phyloP scores from a whole-genome alignment of 2,329 filamentous ascomycete species.

The Pseudogymnoascus sp. region DNA sequence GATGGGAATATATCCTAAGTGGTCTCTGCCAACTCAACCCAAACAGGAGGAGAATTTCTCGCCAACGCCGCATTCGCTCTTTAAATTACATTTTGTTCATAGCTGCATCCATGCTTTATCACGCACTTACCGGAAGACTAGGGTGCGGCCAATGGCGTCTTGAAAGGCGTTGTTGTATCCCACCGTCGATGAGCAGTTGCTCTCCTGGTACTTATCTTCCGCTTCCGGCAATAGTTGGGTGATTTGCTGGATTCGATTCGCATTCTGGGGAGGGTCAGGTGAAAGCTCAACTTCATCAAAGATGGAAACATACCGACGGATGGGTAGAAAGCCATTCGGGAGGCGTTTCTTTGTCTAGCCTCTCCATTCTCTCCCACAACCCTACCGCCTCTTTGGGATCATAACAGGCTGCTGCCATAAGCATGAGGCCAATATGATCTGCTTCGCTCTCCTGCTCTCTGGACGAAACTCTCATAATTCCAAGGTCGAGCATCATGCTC shows the following conservation, averaged over 20 bases:
- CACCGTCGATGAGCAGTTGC: constrained; percentile 38
- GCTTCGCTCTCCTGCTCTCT: constrained; percentile 69
- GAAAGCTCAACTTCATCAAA: background rate
- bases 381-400: constrained; percentile 59
- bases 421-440: constrained; percentile 73
- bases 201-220: constrained; percentile 44
- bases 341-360: constrained; percentile 37
- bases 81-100: background rate
- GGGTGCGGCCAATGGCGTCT: background rate
- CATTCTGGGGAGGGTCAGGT: constrained; percentile 38
- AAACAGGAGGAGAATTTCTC: background rate
- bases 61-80: constrained; percentile 2
- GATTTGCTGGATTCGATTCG: constrained; percentile 59
- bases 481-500: constrained; percentile 42
- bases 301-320: constrained; percentile 50
- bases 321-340: constrained; percentile 73
- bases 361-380: constrained; percentile 63
- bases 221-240: constrained; percentile 54
- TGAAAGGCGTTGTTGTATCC: constrained; percentile 14
- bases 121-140: background rate
- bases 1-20: background rate
- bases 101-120: background rate
- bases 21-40: background rate
- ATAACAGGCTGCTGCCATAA: constrained; percentile 77
- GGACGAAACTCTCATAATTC: constrained; percentile 61